A percentile compares a stretch with the other conserved stretches of the same genome.
Evolutionary conservation across 2,329 filamentous ascomycete species (phyloP).

Genomic region (Shiraia bambusicola): DNA sequence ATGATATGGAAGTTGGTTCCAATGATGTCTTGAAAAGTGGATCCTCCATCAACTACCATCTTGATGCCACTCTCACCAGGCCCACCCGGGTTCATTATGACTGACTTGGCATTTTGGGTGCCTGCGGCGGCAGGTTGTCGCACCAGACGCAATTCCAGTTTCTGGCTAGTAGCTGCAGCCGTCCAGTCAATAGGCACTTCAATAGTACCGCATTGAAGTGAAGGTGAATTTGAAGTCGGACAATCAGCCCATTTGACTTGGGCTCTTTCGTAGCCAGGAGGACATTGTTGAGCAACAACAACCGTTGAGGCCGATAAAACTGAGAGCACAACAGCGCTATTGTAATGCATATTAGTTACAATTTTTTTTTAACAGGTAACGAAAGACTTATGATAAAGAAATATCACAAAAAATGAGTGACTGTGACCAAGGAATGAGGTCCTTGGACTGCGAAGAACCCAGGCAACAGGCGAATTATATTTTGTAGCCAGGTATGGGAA

Average conservation of each 20-base stretch:
- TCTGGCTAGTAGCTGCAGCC: slow-evolving; percentile 2
- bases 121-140: slow-evolving; percentile 1
- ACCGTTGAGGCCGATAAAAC: neutral
- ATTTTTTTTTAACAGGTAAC: neutral
- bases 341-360: neutral
- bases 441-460: too few relatives aligned
- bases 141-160: slow-evolving; percentile 3
- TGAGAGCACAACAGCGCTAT: neutral
- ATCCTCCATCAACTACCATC: neutral
- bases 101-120: slow-evolving; percentile 1
- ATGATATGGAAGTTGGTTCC: slow-evolving; percentile 3
- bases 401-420: slow-evolving; percentile 1
- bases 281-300: slow-evolving; percentile 3
- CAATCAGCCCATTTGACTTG: slow-evolving; percentile 2
- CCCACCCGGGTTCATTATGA: slow-evolving; percentile 1
- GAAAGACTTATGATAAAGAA: neutral
- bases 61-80: neutral
- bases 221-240: neutral
- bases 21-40: neutral
- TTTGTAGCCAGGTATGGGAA: too few relatives aligned
- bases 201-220: slow-evolving; percentile 51
- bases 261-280: slow-evolving; percentile 2
- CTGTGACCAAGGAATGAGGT: neutral
- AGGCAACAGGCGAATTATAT: too few relatives aligned
- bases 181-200: slow-evolving; percentile 49